These are phyloP conservation scores for Kurtzmaniella quercitrusa DNA, from an alignment of 1,139 yeast species.

Conservation along the genomic window DNA sequence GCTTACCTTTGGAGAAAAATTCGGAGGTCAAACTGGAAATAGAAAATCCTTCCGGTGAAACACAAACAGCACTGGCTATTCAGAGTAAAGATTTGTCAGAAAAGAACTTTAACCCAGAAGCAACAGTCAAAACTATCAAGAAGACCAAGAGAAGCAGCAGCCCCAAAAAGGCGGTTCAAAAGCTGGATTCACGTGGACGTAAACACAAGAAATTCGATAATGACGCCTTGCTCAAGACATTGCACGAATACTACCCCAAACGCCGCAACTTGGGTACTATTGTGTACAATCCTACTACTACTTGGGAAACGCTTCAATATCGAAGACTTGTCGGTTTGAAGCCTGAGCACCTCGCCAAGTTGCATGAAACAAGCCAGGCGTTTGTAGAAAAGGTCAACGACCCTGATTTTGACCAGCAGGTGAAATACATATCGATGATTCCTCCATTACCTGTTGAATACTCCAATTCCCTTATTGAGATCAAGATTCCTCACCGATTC, in stretches of 20 bases:
- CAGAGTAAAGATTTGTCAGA: background rate
- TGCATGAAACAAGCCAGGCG: conserved; percentile 25
- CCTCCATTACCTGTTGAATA: conserved; percentile 49
- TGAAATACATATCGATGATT: conserved; percentile 34
- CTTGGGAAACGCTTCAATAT: conserved; percentile 40
- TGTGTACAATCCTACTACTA: conserved; percentile 54
- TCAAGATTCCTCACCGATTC: conserved; percentile 54
- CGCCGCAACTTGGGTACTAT: conserved; percentile 57
- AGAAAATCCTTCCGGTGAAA: background rate
- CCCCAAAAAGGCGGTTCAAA: background rate
- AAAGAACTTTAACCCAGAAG: no score
- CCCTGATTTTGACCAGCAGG: conserved; percentile 8
- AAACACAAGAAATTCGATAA: background rate
- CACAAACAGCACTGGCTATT: background rate
- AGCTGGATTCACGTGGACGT: background rate
- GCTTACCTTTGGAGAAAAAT: background rate
- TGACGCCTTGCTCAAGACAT: background rate
- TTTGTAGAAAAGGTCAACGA: conserved; percentile 23
- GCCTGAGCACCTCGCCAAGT: conserved; percentile 28
- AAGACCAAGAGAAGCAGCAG: background rate
- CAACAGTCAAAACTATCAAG: background rate
- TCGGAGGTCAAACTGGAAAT: background rate
- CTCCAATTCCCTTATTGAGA: conserved; percentile 58
- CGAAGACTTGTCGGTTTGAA: conserved; percentile 33
- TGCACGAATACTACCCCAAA: conserved; percentile 37